These are phyloP conservation scores for Adansonia gregorii DNA, from an alignment of 441 rosid genomes.

Conservation along the genomic window DNA sequence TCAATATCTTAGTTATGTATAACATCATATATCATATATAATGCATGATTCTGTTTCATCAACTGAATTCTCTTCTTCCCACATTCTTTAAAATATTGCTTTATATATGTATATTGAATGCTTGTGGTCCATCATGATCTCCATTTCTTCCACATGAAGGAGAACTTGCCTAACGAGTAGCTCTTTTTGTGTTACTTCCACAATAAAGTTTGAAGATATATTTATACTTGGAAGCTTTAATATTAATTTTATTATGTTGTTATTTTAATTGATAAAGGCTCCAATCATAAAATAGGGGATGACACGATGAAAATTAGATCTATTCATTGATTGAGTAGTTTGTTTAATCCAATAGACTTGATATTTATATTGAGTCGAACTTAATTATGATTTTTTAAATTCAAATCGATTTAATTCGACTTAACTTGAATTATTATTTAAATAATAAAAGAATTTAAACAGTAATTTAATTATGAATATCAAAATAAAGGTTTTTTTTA, in stretches of 20 bases:
- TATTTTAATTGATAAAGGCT: constrained; percentile 35
- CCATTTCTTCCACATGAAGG: not conserved
- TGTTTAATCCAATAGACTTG: too few species aligned
- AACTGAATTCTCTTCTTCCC: not conserved
- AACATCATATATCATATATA: not conserved
- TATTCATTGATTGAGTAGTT: too few species aligned
- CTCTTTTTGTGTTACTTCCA: not conserved
- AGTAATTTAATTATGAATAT: too few species aligned
- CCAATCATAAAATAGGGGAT: too few species aligned
- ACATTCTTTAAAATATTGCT: not conserved
- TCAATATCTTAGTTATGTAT: not conserved
- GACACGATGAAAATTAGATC: too few species aligned
- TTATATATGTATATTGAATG: not conserved
- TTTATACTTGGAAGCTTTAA: not conserved
- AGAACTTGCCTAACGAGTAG: not conserved
- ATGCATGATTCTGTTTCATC: not conserved
- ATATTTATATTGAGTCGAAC: too few species aligned
- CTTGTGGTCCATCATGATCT: constrained; percentile 9
- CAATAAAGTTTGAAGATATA: not conserved
- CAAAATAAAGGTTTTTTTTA: too few species aligned
- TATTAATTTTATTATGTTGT: not conserved
- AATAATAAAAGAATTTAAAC: too few species aligned
- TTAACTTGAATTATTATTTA: too few species aligned
- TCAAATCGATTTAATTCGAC: too few species aligned
- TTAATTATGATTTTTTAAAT: too few species aligned